These are phyloP conservation scores for Diaporthe sp. DNA, from an alignment of 2,329 filamentous ascomycete species.

Conservation along the genomic window DNA sequence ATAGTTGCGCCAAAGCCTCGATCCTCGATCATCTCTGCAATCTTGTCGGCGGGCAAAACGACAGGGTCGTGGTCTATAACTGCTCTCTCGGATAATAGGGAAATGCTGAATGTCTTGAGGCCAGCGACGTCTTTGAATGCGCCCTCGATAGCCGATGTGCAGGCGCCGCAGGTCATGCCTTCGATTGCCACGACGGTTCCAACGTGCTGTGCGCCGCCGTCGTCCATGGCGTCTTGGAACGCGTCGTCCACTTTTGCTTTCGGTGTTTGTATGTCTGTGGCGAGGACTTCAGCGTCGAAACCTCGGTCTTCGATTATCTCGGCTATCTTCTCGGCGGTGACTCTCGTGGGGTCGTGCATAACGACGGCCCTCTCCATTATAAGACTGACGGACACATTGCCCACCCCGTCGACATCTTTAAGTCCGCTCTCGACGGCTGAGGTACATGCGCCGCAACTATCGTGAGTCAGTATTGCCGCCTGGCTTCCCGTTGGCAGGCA, in stretches of 20 bases:
- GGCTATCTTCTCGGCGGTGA: slow-evolving; percentile 81
- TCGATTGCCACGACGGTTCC: slow-evolving; percentile 83
- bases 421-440: slow-evolving; percentile 96
- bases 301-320: slow-evolving; percentile 93
- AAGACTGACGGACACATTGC: slow-evolving; percentile 90
- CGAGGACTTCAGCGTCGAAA: slow-evolving; percentile 91
- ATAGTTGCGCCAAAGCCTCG: slow-evolving; percentile 86
- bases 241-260: slow-evolving; percentile 53
- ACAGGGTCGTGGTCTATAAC: slow-evolving; percentile 83
- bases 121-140: slow-evolving; percentile 83
- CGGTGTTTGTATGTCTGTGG: slow-evolving; percentile 78
- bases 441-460: slow-evolving; percentile 91
- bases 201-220: slow-evolving; percentile 58
- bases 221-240: slow-evolving; percentile 50
- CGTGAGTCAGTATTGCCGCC: slow-evolving; percentile 53
- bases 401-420: slow-evolving; percentile 83
- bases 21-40: slow-evolving; percentile 74
- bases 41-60: slow-evolving; percentile 65
- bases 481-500: not conserved
- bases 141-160: slow-evolving; percentile 86
- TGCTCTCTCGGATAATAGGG: slow-evolving; percentile 85
- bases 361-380: slow-evolving; percentile 97
- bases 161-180: slow-evolving; percentile 93
- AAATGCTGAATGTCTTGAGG: slow-evolving; percentile 83
- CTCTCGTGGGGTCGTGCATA: slow-evolving; percentile 83